phyloP scores from a whole-genome alignment of 768 basidiomycete species.

The Xanthoconium stramineum region DNA sequence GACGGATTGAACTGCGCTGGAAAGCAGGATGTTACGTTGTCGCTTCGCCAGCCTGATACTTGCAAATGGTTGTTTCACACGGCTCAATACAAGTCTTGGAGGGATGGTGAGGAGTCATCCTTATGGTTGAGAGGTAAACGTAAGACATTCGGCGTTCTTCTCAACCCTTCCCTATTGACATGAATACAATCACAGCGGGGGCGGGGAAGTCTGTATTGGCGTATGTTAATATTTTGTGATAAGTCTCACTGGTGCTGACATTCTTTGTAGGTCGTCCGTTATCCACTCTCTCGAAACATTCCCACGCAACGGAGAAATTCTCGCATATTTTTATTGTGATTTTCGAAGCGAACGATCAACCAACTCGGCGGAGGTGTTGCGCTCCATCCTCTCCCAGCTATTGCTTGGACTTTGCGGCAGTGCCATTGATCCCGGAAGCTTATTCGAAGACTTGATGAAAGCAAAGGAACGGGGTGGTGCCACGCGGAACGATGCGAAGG shows the following conservation, averaged over 20 bases:
- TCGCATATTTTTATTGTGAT: too few relatives aligned
- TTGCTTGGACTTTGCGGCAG: not conserved
- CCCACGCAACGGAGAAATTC: too few relatives aligned
- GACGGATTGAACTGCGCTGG: not conserved
- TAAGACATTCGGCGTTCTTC: not conserved
- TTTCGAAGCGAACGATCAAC: not conserved
- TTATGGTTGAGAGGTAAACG: conserved; percentile 1
- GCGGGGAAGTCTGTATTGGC: not conserved
- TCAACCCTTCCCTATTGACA: not conserved
- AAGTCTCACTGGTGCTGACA: too few relatives aligned
- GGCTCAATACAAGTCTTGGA: not conserved
- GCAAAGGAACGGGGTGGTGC: not conserved
- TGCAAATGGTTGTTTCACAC: conserved; percentile 4
- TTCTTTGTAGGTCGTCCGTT: too few relatives aligned
- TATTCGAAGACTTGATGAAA: not conserved
- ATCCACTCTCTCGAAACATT: too few relatives aligned
- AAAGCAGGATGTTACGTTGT: not conserved
- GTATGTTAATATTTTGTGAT: too few relatives aligned
- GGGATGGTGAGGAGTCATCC: not conserved
- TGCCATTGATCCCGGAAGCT: not conserved
- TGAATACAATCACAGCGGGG: not conserved
- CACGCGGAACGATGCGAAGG: not conserved
- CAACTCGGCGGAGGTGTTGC: not conserved
- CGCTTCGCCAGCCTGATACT: not conserved
- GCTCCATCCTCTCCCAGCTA: not conserved